These are phyloP conservation scores for Lentinula sp. DNA, from an alignment of 768 basidiomycete species.

Conservation along the genomic window DNA sequence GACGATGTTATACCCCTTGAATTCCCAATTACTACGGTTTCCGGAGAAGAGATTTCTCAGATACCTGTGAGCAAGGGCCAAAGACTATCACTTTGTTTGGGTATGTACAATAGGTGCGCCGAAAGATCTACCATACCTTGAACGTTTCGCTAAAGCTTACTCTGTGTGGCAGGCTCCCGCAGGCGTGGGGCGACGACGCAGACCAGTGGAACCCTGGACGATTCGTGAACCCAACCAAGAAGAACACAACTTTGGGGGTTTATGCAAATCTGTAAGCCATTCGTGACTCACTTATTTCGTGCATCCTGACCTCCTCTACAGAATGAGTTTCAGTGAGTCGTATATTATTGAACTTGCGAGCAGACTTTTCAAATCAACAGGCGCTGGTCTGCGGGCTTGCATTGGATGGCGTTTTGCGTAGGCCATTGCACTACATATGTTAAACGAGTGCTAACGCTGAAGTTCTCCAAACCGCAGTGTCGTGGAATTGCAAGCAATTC, in stretches of 20 bases:
- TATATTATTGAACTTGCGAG: neutral
- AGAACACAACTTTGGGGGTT: constrained; percentile 14
- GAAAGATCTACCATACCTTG: neutral
- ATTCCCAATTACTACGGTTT: constrained; percentile 40
- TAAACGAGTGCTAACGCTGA: neutral
- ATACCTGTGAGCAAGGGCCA: constrained; percentile 44
- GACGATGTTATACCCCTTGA: constrained; percentile 59
- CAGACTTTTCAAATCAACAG: neutral
- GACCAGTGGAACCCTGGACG: constrained; percentile 25
- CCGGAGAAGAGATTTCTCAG: constrained; percentile 39
- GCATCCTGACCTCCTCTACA: neutral
- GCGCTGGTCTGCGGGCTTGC: constrained; percentile 2
- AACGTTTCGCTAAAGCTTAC: neutral
- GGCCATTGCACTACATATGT: neutral
- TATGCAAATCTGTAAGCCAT: constrained; percentile 17
- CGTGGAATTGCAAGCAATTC: constrained; percentile 30
- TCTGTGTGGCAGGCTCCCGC: neutral
- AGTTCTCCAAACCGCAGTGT: constrained; percentile 10
- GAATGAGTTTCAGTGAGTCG: constrained; percentile 5
- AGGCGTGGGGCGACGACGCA: constrained; percentile 27
- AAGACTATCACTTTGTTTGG: constrained; percentile 43
- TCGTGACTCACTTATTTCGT: neutral
- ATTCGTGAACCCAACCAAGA: constrained; percentile 18
- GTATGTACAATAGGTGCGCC: constrained; percentile 35
- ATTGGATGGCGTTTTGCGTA: constrained; percentile 1